Conservation (phyloP, 2,329 filamentous ascomycete genomes). For the Pseudogymnoascus sp. region DNA sequence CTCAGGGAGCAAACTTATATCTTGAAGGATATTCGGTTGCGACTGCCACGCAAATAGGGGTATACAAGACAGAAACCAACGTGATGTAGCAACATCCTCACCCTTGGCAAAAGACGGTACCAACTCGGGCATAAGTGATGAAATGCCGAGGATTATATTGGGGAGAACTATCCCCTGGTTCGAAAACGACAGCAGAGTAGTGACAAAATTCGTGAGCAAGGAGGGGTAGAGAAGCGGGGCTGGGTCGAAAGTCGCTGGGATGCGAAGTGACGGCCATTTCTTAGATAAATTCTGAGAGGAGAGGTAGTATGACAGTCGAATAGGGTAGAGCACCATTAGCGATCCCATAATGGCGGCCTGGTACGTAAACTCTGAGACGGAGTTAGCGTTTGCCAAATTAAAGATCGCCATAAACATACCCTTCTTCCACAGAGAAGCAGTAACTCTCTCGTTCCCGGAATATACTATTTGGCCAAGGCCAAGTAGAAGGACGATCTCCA, state of each 20-base stretch:
- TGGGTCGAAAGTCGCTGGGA: constrained; percentile 79
- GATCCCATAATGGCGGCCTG: constrained; percentile 26
- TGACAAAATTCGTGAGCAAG: constrained; percentile 65
- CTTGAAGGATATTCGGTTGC: background rate
- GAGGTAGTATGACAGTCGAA: constrained; percentile 45
- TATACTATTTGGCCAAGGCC: constrained; percentile 41
- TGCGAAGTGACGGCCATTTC: constrained; percentile 29
- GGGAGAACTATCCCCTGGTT: constrained; percentile 57
- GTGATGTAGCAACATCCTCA: constrained; percentile 54
- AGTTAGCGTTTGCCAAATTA: constrained; percentile 16
- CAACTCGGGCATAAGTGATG: constrained; percentile 63
- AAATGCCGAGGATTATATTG: constrained; percentile 74
- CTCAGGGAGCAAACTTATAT: constrained; percentile 12
- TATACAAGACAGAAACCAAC: constrained; percentile 69
- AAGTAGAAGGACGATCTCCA: constrained; percentile 44
- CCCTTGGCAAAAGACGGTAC: constrained; percentile 53
- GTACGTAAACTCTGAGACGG: constrained; percentile 22
- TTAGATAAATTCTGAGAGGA: constrained; percentile 19
- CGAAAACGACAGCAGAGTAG: constrained; percentile 60
- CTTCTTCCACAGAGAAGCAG: constrained; percentile 38
- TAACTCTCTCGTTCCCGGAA: constrained; percentile 8
- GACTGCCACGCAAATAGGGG: constrained; percentile 41
- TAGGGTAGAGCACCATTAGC: constrained; percentile 47
- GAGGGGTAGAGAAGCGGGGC: constrained; percentile 85
- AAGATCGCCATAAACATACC: constrained; percentile 32